These are phyloP conservation scores for Pythium phragmiticola DNA, from an alignment of 352 stramenopile species.

Conservation along the genomic window DNA sequence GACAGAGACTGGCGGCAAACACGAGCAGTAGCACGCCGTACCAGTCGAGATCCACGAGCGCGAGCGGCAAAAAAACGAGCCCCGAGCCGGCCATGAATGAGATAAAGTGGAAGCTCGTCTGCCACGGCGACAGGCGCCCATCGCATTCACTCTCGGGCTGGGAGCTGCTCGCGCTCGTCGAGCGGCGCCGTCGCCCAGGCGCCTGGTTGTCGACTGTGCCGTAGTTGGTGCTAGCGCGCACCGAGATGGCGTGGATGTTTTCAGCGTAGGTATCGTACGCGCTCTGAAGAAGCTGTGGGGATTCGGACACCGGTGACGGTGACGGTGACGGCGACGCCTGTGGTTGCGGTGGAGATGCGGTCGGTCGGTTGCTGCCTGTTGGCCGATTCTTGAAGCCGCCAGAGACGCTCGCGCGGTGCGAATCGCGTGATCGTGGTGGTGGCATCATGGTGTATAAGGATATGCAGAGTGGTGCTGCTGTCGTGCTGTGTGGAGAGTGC, in stretches of 20 bases:
- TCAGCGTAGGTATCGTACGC: conserved; percentile 29
- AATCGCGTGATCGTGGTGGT: conserved; percentile 5
- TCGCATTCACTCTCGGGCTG: conserved; percentile 10
- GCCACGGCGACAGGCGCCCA: conserved; percentile 48
- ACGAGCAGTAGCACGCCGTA: conserved; percentile 64
- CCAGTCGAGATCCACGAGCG: conserved; percentile 79
- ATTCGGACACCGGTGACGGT: background rate
- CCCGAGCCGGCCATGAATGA: conserved; percentile 77
- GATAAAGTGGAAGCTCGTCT: conserved; percentile 68
- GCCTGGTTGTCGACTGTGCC: background rate
- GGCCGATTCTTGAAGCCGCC: conserved; percentile 4
- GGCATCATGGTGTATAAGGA: conserved; percentile 6
- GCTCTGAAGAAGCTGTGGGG: conserved; percentile 19
- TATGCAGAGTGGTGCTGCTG: background rate
- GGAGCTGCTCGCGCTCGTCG: conserved; percentile 3
- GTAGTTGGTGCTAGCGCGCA: conserved; percentile 32
- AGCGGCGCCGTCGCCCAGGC: background rate
- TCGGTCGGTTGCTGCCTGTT: background rate
- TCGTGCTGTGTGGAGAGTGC: background rate
- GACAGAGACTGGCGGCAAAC: conserved; percentile 44
- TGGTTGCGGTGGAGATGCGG: background rate
- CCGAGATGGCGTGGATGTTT: conserved; percentile 31
- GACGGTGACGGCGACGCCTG: background rate
- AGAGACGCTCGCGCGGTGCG: conserved; percentile 10
- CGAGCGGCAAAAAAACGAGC: conserved; percentile 68